Percentiles rank a stretch among this genome's conserved stretches.
Conservation (phyloP, 2,329 filamentous ascomycete genomes). For the Aureobasidium sp. region DNA sequence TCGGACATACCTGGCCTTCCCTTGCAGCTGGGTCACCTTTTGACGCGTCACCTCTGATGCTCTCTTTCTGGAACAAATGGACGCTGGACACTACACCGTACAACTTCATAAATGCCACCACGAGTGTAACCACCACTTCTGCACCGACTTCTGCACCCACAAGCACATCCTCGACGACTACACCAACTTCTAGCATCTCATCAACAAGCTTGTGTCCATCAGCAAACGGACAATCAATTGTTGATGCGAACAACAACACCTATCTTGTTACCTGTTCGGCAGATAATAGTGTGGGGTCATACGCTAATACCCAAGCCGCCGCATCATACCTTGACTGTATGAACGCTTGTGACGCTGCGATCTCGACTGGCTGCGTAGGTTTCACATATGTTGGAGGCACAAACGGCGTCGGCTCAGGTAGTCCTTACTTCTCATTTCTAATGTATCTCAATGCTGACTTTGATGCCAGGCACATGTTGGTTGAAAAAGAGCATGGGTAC, state of each 20-base stretch:
- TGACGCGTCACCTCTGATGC: conserved; percentile 21
- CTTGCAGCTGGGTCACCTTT: conserved; percentile 14
- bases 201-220: conserved; percentile 15
- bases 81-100: conserved; percentile 18
- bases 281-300: conserved; percentile 15
- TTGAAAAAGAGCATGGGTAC: conserved; percentile 18
- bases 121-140: background rate
- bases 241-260: background rate
- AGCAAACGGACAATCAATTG: background rate
- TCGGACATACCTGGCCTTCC: conserved; percentile 38
- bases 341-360: conserved; percentile 15
- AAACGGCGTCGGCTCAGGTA: conserved; percentile 15
- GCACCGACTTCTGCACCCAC: background rate
- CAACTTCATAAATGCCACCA: background rate
- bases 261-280: conserved; percentile 16
- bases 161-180: conserved; percentile 10
- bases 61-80: conserved; percentile 21
- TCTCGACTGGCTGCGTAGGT: conserved; percentile 12
- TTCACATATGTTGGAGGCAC: conserved; percentile 18
- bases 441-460: background rate
- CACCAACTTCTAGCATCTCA: conserved; percentile 14
- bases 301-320: conserved; percentile 11
- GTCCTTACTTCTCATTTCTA: background rate
- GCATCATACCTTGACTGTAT: conserved; percentile 17
- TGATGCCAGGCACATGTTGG: conserved; percentile 20